Evolutionary conservation across 352 stramenopile species (phyloP), one percentile per base, ranked within the genome.

Genomic region (Aphanomyces invadans): DNA sequence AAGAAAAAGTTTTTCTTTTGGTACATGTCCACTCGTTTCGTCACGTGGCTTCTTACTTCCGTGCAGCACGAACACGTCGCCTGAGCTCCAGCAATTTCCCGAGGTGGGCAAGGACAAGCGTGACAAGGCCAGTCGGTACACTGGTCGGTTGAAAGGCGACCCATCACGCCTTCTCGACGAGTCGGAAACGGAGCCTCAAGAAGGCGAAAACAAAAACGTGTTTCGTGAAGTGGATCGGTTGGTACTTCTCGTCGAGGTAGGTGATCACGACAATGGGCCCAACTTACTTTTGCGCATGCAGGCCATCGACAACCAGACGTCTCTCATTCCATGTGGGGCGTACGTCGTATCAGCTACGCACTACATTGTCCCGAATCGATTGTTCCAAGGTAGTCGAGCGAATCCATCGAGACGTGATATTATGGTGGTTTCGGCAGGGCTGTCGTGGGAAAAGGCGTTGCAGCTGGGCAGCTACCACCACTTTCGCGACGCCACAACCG

Each of bases 1-100:
- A 86, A 77, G 67, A 92, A 90, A 65, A 92, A 92, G 45, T 92
- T 89, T 36, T 92, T 90, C 80, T 92, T 90, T 38, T 92, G 80
- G 81, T 89, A 71, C 31, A 46, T 57, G 7, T 11, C 25, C 33
- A 0, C 44, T 25, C 36, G 26, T 23, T 45, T 68, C 17, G n/a
- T n/a, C 19, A 59, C 23, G 17, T 68, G 17, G 2, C 25, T 38
- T 54, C 36, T 42, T 15, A 0, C 25, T 7, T 46, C 1, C 2
- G 19, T 0, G 10, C 62, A 92, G 83, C 69, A 89, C 83, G 39
- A 89, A 89, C 65, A 78, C 79, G 44, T 88, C 80, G 0, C 79
- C 81, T 0, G 83, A 90, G 69, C 62, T 92, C 25, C 83, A 92
- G 73, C 83, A 92, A 70, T 89, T 90, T 65, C 83, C 81, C 4